Conservation (phyloP, 768 basidiomycete genomes). For the Podaxis sp. region DNA sequence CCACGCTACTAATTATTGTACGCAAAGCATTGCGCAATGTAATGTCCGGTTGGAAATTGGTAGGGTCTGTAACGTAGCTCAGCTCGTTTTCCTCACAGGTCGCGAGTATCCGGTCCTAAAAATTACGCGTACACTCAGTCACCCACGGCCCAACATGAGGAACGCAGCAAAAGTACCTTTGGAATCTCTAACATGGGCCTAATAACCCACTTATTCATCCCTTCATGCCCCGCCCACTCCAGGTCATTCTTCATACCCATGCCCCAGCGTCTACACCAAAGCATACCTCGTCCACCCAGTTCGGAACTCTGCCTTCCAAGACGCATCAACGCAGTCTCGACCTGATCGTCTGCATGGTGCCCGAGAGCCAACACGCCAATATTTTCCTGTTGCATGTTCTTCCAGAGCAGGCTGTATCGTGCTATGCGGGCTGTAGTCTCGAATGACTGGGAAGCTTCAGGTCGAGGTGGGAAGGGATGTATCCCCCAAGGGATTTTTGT, state of each 20-base stretch:
- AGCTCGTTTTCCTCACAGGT: slow-evolving; percentile 68
- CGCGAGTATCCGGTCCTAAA: slow-evolving; percentile 76
- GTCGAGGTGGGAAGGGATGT: slow-evolving; percentile 48
- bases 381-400: slow-evolving; percentile 36
- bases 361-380: slow-evolving; percentile 57
- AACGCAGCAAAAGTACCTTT: slow-evolving; percentile 50
- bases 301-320: slow-evolving; percentile 55
- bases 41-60: slow-evolving; percentile 73
- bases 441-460: slow-evolving; percentile 38
- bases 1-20: not conserved
- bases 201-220: slow-evolving; percentile 68
- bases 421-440: slow-evolving; percentile 61
- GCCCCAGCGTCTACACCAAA: slow-evolving; percentile 66
- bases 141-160: not conserved
- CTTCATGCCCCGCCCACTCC: slow-evolving; percentile 47
- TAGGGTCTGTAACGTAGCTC: slow-evolving; percentile 62
- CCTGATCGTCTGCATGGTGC: slow-evolving; percentile 83
- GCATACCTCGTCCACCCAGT: slow-evolving; percentile 69
- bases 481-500: slow-evolving; percentile 58
- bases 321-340: slow-evolving; percentile 79
- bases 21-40: slow-evolving; percentile 63
- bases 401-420: slow-evolving; percentile 43
- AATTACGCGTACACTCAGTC: not conserved
- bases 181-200: slow-evolving; percentile 67
- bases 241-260: slow-evolving; percentile 55